Evolutionary conservation across 306 rosid genomes (phyloP).

Genomic region (barrel medic (Medicago truncatula)): DNA sequence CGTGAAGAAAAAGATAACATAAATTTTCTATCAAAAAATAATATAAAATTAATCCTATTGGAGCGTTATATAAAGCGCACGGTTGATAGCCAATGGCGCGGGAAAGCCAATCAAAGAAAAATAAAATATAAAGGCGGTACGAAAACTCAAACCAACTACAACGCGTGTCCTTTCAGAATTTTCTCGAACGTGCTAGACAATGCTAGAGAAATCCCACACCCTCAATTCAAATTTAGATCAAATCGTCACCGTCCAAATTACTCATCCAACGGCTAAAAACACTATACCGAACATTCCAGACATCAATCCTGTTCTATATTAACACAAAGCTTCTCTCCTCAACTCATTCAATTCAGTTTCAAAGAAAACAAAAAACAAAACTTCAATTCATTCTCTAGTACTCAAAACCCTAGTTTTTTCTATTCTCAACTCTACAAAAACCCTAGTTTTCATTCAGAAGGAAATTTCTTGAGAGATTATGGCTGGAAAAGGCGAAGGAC

Average conservation of each 20-base stretch:
- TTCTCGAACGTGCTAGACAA: constrained; percentile 59
- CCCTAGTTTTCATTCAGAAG: neutral
- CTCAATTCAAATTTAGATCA: neutral
- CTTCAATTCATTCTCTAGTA: neutral
- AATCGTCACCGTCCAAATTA: constrained; percentile 16
- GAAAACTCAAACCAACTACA: neutral
- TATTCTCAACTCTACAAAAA: neutral
- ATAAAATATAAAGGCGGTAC: neutral
- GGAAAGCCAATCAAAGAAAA: constrained; percentile 6
- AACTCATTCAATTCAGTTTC: neutral
- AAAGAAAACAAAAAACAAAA: neutral
- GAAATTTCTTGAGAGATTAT: neutral
- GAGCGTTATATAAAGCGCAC: neutral
- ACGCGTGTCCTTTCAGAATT: constrained; percentile 36
- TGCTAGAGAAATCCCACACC: neutral
- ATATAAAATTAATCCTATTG: neutral
- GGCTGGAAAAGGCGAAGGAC: constrained; percentile 66
- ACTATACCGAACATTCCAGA: constrained; percentile 53
- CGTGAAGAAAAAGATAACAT: too few species aligned
- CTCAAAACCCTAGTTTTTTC: neutral
- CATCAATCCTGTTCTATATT: constrained; percentile 36
- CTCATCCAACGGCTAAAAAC: constrained; percentile 50
- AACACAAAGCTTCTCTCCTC: neutral
- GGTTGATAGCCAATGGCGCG: constrained; percentile 34
- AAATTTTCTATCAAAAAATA: too few species aligned